phyloP scores from a whole-genome alignment of 2,329 filamentous ascomycete genomes.

The Didymellaceae sp. region DNA sequence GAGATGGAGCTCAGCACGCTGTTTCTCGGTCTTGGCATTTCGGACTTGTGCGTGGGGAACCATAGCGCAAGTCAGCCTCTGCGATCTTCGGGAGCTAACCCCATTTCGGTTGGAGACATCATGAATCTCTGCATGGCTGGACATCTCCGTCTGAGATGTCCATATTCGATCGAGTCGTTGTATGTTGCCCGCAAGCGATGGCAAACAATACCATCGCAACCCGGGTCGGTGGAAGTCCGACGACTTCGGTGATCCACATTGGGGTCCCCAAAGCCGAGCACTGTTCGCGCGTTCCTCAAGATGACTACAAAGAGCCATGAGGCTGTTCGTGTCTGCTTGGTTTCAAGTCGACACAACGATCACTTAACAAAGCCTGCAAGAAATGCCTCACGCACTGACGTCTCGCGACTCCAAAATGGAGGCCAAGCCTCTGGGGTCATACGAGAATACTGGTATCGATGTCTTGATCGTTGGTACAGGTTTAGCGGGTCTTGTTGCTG shows the following conservation, averaged over 20 bases:
- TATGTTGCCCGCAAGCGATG: background rate
- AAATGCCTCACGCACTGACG: conserved; percentile 52
- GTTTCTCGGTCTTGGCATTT: conserved; percentile 26
- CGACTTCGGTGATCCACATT: conserved; percentile 27
- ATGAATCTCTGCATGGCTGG: conserved; percentile 19
- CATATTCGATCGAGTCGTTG: conserved; percentile 19
- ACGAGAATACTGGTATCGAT: conserved; percentile 52
- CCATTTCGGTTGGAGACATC: conserved; percentile 23
- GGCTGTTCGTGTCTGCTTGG: conserved; percentile 8
- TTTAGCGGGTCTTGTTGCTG: conserved; percentile 47
- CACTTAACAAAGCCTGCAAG: conserved; percentile 12
- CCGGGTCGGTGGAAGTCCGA: conserved; percentile 20
- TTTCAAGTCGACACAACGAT: conserved; percentile 8
- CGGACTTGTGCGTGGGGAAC: conserved; percentile 43
- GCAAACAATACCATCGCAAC: conserved; percentile 16
- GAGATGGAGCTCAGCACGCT: conserved; percentile 14
- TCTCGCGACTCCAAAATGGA: conserved; percentile 56
- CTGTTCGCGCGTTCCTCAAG: conserved; percentile 19
- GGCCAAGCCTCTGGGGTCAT: conserved; percentile 60
- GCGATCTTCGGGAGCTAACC: conserved; percentile 20
- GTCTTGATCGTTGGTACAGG: conserved; percentile 51
- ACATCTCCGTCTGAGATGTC: conserved; percentile 20
- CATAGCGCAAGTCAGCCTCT: conserved; percentile 26
- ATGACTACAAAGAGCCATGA: conserved; percentile 18
- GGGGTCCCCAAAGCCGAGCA: conserved; percentile 31